Base-by-base conservation (phyloP, 208 protist genomes). In the Naegleria fowleri region DNA sequence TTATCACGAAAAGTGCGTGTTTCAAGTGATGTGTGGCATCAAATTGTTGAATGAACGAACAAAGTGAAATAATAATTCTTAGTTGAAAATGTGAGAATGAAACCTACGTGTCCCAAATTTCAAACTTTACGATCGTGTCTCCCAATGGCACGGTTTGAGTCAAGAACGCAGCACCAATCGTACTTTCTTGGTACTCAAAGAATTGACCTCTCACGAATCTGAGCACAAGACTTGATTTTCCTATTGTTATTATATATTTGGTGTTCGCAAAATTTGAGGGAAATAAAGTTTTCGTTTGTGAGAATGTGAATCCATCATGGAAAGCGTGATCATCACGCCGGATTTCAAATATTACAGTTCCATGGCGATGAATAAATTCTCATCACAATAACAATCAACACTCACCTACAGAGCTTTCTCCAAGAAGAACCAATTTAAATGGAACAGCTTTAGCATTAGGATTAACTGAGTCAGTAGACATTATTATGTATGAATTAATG, bases 151-250 rank as follows among this genome's bases (percentile, higher is more conserved):
- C 96, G 19, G 96, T 98, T 92, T 98, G 97, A 87, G 96, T 97
- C 76, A 98, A 92, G 91, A 98, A 98, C 6, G 97, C 97, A 19
- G 97, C 97, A 48, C 97, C 97, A 87, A 98, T 98, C 19, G 97
- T 98, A 86, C 92, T 95, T 93, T 98, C 97, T 93, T 98, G 96
- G 91, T 96, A 98, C 88, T 98, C 97, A 86, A 97, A 95, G 92
- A 98, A 98, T 91, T 98, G 96, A 43, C 96, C 96, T 85, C 96
- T 94, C 25, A 98, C 96, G 91, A 98, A 98, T 41, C 97, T 93
- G 6, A 98, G 92, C 22, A 97, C 96, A 0, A 98, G 91, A 36
- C 91, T 94, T 13, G 94, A 96, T 92, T 98, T 98, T 29, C 55
- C 55, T 43, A 96, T 97, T 9, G 43, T 48, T 48, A 7, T 48